Evolutionary conservation across 83 land plant species (phyloP), one percentile per base, ranked within the genome.

Genomic region (Diphasiastrum complanatum): DNA sequence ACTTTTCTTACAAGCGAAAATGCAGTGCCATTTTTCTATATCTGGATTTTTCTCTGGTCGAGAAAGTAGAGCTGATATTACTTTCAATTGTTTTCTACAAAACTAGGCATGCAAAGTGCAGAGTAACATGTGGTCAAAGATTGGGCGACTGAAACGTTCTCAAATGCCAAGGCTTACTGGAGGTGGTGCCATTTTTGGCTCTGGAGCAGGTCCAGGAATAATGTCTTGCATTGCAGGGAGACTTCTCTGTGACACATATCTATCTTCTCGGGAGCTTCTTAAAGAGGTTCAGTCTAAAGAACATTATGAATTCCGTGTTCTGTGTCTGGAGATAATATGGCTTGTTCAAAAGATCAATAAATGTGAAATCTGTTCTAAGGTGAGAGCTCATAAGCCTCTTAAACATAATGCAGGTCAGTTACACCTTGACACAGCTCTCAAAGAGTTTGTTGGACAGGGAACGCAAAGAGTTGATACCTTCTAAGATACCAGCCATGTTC

Each of bases 191-290:
- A 47, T 63, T 16, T 95, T 80, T 83, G 99, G 99, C 1, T 73
- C 87, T 47, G 99, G 99, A 65, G 99, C 93, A 50, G 82, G 90
- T 50, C 87, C 75, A 48, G 99, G 99, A 64, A 78, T 83, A 56
- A 79, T 86, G 80, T 47, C 87, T 47, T 95, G 99, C 69, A 77
- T 95, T 73, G 90, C 99, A 36, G 99, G 99, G 34, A 81, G 99
- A 8, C 78, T 95, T 8, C 65, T 95, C 20, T 95, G 99, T 83
- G 99, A 95, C 70, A 95, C 99, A 33, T 95, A 80, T 66, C 65
- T 95, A 70, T 83, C 84, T 47, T 77, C 99, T 38, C 76, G 97
- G 56, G 99, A 95, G 51, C 81, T 95, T 33, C 70, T 95, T 49
- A 90, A 81, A 72, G 97, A 89, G 86, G 99, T 95, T n/a, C n/a